Conservation (phyloP, 192 early-diverging fungal species). For the Podila epigama region DNA sequence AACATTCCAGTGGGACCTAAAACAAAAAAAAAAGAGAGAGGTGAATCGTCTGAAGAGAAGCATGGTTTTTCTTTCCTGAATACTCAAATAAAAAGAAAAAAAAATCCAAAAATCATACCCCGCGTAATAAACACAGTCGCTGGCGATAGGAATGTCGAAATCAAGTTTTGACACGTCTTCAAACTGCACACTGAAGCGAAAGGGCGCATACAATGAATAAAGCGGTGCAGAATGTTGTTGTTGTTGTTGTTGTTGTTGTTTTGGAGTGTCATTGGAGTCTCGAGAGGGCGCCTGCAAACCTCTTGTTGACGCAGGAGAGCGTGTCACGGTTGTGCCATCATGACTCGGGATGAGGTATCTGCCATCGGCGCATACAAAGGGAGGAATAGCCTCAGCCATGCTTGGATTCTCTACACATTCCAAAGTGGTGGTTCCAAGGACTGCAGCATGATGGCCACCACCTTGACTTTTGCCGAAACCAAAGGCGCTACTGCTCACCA, state of each 20-base stretch:
- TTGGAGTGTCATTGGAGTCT: too few species aligned
- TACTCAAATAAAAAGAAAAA: not conserved
- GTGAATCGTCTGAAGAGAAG: too few species aligned
- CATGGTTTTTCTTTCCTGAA: too few species aligned
- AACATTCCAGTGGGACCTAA: constrained; percentile 66
- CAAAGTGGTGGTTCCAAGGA: too few species aligned
- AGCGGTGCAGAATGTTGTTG: not conserved
- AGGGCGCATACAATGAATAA: constrained; percentile 56
- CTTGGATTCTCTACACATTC: too few species aligned
- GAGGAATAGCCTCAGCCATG: not conserved
- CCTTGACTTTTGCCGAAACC: not conserved
- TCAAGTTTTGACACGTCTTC: constrained; percentile 44
- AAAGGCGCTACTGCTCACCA: not conserved
- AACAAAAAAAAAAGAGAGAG: too few species aligned
- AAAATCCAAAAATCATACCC: constrained; percentile 46
- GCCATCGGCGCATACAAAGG: too few species aligned
- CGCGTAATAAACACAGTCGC: constrained; percentile 58
- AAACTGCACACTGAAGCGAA: constrained; percentile 62
- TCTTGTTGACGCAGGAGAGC: too few species aligned
- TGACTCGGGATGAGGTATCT: too few species aligned
- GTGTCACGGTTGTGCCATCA: too few species aligned
- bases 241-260: not conserved
- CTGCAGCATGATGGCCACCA: too few species aligned
- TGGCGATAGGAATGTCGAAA: constrained; percentile 50
- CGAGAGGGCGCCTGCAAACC: too few species aligned